These are phyloP conservation scores for Vanrija humicola DNA, from an alignment of 1,284 basidiomycete species.

Conservation along the genomic window DNA sequence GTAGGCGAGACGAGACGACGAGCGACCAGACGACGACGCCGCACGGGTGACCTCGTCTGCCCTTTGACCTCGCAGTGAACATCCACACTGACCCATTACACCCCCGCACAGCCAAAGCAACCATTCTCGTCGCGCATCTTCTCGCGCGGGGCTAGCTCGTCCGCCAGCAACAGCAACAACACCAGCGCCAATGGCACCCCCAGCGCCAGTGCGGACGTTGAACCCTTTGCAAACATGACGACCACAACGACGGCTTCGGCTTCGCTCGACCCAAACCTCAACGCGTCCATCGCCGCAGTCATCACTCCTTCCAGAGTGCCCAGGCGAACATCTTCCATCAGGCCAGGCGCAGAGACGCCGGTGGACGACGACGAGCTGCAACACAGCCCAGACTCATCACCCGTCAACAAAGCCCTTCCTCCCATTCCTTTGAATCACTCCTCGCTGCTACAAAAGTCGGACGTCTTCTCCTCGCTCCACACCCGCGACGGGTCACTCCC, in stretches of 20 bases:
- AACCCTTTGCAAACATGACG: too few species aligned
- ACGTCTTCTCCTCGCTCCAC: neutral
- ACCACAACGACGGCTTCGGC: neutral
- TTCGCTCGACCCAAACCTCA: neutral
- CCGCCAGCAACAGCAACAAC: neutral
- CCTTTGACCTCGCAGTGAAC: too few species aligned
- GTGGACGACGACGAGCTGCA: too few species aligned
- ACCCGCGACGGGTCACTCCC: too few species aligned
- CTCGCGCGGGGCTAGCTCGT: conserved; percentile 25
- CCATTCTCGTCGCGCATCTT: conserved; percentile 23
- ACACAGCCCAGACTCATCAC: neutral
- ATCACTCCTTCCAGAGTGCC: conserved; percentile 14
- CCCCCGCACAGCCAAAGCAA: conserved; percentile 1
- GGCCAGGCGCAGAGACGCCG: neutral
- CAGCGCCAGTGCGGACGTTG: too few species aligned
- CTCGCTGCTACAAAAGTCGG: conserved; percentile 1
- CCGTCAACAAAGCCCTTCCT: conserved; percentile 17
- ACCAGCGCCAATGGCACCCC: conserved; percentile 13
- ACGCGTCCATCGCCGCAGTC: neutral
- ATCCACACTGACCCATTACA: neutral
- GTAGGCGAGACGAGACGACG: neutral
- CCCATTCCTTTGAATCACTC: neutral
- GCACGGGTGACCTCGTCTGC: too few species aligned
- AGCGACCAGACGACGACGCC: too few species aligned
- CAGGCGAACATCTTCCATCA: conserved; percentile 12